These are phyloP conservation scores for Sugiyamaella americana DNA, from an alignment of 805 yeast genomes.

Conservation along the genomic window DNA sequence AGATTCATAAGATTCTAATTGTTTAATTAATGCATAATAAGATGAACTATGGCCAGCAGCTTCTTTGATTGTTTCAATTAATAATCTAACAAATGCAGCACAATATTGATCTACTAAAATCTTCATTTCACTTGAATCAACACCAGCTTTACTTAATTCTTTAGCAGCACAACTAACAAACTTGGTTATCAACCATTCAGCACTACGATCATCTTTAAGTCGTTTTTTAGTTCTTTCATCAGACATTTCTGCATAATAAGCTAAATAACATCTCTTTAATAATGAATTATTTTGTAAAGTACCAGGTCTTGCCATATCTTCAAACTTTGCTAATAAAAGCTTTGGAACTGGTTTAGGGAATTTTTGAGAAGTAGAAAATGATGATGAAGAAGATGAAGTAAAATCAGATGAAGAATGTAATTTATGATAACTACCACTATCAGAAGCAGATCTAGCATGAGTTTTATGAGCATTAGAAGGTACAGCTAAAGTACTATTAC, in stretches of 20 bases:
- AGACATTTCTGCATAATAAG: constrained; percentile 56
- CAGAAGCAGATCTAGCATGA: constrained; percentile 7
- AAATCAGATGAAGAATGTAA: background rate
- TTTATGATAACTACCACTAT: constrained; percentile 2
- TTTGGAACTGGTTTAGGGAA: constrained; percentile 29
- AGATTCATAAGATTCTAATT: constrained; percentile 15
- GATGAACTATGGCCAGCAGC: background rate
- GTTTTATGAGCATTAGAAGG: background rate
- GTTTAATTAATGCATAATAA: constrained; percentile 3
- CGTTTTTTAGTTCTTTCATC: constrained; percentile 39
- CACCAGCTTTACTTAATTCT: constrained; percentile 26
- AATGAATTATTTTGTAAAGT: constrained; percentile 35
- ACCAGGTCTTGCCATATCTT: constrained; percentile 29
- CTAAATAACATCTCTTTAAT: constrained; percentile 51
- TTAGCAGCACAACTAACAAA: constrained; percentile 30
- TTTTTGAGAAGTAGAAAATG: constrained; percentile 23
- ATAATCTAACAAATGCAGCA: constrained; percentile 28
- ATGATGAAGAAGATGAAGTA: constrained; percentile 11
- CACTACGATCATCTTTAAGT: constrained; percentile 31
- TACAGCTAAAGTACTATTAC: background rate
- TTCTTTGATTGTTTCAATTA: constrained; percentile 21
- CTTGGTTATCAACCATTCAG: constrained; percentile 32
- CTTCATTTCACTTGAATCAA: constrained; percentile 35
- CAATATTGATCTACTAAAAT: constrained; percentile 24
- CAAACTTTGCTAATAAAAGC: constrained; percentile 31